A percentile compares a stretch with the other conserved stretches of the same genome.
phyloP scores from a whole-genome alignment of 106 monocot species.

The Amphibolis antarctica region DNA sequence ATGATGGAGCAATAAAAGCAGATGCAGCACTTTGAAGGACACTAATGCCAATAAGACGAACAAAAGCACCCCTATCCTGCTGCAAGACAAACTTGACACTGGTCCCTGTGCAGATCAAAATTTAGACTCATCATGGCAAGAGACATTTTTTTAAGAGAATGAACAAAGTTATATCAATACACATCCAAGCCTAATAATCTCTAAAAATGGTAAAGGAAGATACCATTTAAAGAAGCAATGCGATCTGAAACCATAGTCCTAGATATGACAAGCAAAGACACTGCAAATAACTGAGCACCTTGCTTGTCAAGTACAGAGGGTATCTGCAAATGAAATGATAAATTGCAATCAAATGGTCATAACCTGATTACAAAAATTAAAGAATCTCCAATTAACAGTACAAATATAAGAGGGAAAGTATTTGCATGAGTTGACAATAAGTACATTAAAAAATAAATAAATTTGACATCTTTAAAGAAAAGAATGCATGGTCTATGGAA shows the following conservation, averaged over 20 bases:
- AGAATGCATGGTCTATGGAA: too few relatives aligned
- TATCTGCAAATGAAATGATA: slow-evolving; percentile 33
- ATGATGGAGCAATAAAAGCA: slow-evolving; percentile 83
- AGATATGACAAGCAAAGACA: slow-evolving; percentile 83
- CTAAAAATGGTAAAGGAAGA: not conserved
- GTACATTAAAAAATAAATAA: too few relatives aligned
- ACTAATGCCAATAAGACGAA: slow-evolving; percentile 69
- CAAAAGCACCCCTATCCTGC: slow-evolving; percentile 88
- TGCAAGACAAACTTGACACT: slow-evolving; percentile 97
- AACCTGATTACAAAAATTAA: not conserved
- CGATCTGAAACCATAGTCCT: slow-evolving; percentile 98
- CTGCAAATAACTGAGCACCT: slow-evolving; percentile 84
- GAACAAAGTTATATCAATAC: not conserved
- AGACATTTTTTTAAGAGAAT: not conserved
- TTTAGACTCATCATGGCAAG: not conserved
- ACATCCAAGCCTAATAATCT: not conserved
- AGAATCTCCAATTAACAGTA: not conserved
- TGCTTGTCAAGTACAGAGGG: slow-evolving; percentile 78
- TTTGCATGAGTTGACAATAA: too few relatives aligned
- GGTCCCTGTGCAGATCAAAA: slow-evolving; percentile 47
- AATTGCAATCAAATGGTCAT: not conserved
- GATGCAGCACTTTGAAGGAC: slow-evolving; percentile 96
- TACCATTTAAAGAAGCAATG: slow-evolving; percentile 98
- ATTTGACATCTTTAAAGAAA: too few relatives aligned
- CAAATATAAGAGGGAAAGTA: too few relatives aligned